Conservation (phyloP, 192 early-diverging fungal genomes). For the Dissophora globulifera region DNA sequence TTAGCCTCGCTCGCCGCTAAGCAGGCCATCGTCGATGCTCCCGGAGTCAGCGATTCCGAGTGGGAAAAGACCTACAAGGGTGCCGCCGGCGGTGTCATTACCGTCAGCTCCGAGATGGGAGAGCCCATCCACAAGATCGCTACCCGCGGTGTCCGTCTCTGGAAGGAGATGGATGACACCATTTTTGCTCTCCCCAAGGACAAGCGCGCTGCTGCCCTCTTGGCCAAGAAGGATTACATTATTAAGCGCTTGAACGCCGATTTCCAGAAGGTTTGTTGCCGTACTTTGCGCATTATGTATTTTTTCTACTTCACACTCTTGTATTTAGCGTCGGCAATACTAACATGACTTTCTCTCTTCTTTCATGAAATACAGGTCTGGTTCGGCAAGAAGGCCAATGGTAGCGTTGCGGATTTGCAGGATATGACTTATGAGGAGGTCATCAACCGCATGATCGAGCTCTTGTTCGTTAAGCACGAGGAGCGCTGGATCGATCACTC, state of each 20-base stretch:
- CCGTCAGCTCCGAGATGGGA: conserved; percentile 89
- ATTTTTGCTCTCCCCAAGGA: conserved; percentile 87
- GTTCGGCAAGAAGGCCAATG: conserved; percentile 89
- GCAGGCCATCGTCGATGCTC: conserved; percentile 85
- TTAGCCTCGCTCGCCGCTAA: conserved; percentile 82
- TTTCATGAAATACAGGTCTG: conserved; percentile 65
- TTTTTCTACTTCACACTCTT: too few species aligned
- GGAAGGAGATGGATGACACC: conserved; percentile 83
- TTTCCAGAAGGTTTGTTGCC: conserved; percentile 90
- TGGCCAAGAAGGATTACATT: conserved; percentile 88
- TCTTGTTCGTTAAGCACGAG: conserved; percentile 79
- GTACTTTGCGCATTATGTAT: background rate
- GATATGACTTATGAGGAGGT: conserved; percentile 97
- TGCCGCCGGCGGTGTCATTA: conserved; percentile 82
- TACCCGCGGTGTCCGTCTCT: conserved; percentile 81
- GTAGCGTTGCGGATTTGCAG: conserved; percentile 79
- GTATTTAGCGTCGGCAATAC: too few species aligned
- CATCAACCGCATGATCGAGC: conserved; percentile 80
- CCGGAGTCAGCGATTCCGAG: conserved; percentile 80
- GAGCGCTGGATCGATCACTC: conserved; percentile 83
- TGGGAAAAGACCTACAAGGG: conserved; percentile 90
- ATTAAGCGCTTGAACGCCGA: conserved; percentile 87
- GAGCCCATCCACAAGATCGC: conserved; percentile 95
- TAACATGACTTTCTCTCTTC: too few species aligned
- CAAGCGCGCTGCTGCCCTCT: conserved; percentile 75